Evolutionary conservation across 148 eudicot genomes (phyloP), one percentile per base, ranked within the genome.

Genomic region (Selenicereus undatus): DNA sequence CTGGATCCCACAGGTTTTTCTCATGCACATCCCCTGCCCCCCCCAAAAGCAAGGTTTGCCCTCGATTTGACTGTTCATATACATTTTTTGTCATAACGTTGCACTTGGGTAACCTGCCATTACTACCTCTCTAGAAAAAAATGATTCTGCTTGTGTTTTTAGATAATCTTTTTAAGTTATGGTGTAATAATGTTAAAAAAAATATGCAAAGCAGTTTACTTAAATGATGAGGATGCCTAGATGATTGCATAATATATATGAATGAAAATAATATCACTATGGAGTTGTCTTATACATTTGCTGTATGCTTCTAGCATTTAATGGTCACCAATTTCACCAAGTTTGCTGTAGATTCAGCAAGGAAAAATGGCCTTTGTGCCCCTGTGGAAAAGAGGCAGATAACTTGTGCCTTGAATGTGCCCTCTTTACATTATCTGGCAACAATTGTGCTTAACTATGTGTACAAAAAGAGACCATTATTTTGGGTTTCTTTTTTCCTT

Each of bases 1-100:
- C 90, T 96, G 26, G 93, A 96, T 76, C 83, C 80, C 81, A 51
- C 92, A 92, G 98, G 98, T 94, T 52, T 74, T 52, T 76, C 76
- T 77, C 27, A 22, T 51, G 66, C 64, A 71, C 74, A 26, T 24
- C 27, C 21, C 35, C 18, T 65, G 24, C 21, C 24, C 35, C 12
- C 16, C 43, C 43, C 74, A 39, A 39, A 39, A 39, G 11, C 21
- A 45, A 18, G 42, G 51, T 35, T 81, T 66, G 51, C 58, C 24
- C 50, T 75, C 50, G 22, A 56, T 17, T 17, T 52, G 13, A 17
- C 7, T 42, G 29, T 43, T 82, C 8, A 58, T 29, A 4, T 77
- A 29, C 42, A 12, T 21, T 10, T 36, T 72, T 82, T 22, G 9
- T 22, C 35, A 0, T 58, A 35, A 43, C 32, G 36, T 50, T 24